Base-by-base conservation (phyloP, 108 stramenopile species). In the Schizochytrium sp. region DNA sequence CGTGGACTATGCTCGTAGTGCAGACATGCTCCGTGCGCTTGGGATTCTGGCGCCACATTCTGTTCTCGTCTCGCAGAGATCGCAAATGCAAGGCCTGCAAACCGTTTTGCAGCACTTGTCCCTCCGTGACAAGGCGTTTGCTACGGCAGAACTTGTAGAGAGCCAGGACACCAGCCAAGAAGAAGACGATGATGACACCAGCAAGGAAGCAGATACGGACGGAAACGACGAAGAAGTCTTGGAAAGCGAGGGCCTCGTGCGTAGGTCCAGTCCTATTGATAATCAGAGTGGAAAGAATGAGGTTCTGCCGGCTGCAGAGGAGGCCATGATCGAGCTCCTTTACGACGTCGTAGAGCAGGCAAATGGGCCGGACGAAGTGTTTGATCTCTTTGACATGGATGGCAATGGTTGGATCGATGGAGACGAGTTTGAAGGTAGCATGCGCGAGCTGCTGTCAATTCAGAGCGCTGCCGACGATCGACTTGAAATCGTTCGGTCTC, bases 351-450 rank as follows among this genome's bases (percentile, higher is more conserved):
- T 53, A 12, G 48, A 53, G 23, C 76, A 53, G 23, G 45, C 76
- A 12, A 12, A 53, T 12, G 76, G 48, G 18, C 25, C 76, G 28
- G 23, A 69, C 41, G 63, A 83, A 45, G 76, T 83, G 10, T 83
- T 83, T 53, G 48, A 83, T 53, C 51, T 83, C 1, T 83, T 83
- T 34, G 76, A 83, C 76, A 83, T 83, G 76, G 76, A 83, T 4
- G 51, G 51, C 6, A 28, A 83, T 53, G 76, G 76, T 2, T 8
- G 19, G 25, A 1, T 83, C 6, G 76, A 83, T 53, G 51, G 16
- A 8, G 76, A 83, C 4, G 76, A 83, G 51, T 83, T 83, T 23
- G 76, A 83, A 83, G 76, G 76, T 6, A 28, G 76, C 51, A 83
- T 83, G 76, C 12, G 76, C 6, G 76, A n/a, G 45, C 48, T 83